Evolutionary conservation across 805 yeast genomes (phyloP), one percentile per base, ranked within the genome.

Genomic region (Monosporozyma servazzii): DNA sequence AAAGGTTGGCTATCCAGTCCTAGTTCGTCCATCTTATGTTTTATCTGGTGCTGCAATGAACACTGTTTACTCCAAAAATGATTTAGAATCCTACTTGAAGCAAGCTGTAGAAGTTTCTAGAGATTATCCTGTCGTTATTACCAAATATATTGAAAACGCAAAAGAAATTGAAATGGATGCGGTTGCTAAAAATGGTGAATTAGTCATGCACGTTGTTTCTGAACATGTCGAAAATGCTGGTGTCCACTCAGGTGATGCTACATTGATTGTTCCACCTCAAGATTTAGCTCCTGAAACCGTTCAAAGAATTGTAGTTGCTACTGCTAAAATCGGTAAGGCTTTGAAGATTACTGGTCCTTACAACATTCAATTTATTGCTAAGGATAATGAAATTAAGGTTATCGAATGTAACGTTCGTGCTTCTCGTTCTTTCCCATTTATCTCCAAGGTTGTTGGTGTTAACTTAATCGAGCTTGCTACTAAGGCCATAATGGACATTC

Each of bases 171-270:
- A 91, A 73, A 90, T 91, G 93, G 99, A 91, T 69, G 98, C 96
- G 47, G 98, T 91, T 65, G 98, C 99, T 42, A 80, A 80, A 68
- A 87, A 91, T 64, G 99, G 99, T 71, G 81, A 89, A 70, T 77
- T 91, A 73, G 79, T 93, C 61, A 88, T 91, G 89, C 98, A 91
- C 69, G 98, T 89, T 67, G 96, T 91, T 53, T 88, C 96, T 51
- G 98, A 93, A 73, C 99, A 91, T 69, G 96, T 93, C 58, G 99
- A 91, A 75, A 91, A 91, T 67, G 99, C 99, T 27, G 99, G 99
- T 80, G 96, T 91, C 44, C 99, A 91, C 72, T 91, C 98, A 49
- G 99, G 99, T 77, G 99, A 91, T 72, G 99, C 99, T 55, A 93
- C 98, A 47, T 75, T 91, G 65, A 86, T 91, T 69, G 95, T 91